phyloP scores from a whole-genome alignment of 2,329 filamentous ascomycete genomes.

The Zymoseptoria pseudotritici region DNA sequence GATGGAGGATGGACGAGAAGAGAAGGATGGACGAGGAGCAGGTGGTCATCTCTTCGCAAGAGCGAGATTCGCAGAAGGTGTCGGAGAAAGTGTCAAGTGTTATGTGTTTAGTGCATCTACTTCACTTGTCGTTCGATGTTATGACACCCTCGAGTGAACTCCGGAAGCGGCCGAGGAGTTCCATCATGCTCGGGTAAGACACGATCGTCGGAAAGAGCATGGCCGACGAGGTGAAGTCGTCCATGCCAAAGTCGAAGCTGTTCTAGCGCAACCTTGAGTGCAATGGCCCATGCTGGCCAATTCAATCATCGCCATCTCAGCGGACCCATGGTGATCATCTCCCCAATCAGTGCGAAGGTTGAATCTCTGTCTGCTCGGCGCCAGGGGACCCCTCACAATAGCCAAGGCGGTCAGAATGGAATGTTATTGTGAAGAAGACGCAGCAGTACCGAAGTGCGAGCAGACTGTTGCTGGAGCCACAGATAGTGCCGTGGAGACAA shows the following conservation, averaged over 20 bases:
- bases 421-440: no score
- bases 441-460: no score
- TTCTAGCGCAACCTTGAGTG: background rate
- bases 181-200: background rate
- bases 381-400: no score
- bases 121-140: background rate
- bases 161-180: background rate
- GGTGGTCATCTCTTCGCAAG: background rate
- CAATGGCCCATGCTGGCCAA: background rate
- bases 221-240: background rate
- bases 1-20: background rate
- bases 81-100: background rate
- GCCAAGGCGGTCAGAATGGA: no score
- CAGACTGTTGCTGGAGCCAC: no score
- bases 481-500: background rate
- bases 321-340: background rate
- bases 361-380: no score
- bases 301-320: background rate
- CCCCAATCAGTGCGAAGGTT: no score
- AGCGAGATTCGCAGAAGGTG: background rate
- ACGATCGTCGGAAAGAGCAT: background rate
- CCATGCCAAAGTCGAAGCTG: background rate
- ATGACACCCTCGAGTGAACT: background rate
- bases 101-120: background rate
- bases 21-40: background rate